Percentiles rank a stretch among this genome's conserved stretches.
Evolutionary conservation across 169 alveolate species (phyloP).

Genomic region (Hepatocystis sp.): DNA sequence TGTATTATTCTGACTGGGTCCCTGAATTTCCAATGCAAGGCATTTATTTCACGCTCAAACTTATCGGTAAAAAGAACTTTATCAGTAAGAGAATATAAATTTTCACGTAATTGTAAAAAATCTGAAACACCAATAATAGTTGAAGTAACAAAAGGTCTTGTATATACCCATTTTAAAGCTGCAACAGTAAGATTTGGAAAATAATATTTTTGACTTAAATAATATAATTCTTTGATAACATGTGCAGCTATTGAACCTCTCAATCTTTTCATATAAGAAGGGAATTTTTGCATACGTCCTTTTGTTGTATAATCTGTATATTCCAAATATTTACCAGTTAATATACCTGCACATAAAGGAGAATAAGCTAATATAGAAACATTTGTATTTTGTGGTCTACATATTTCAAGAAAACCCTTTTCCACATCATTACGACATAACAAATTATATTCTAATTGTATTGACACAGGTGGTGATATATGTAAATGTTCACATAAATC

Average conservation of each 20-base stretch:
- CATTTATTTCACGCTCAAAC: slow-evolving; percentile 87
- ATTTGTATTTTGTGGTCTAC: slow-evolving; percentile 88
- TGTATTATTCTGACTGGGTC: slow-evolving; percentile 87
- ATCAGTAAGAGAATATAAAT: slow-evolving; percentile 82
- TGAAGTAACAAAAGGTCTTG: slow-evolving; percentile 86
- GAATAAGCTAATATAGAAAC: slow-evolving; percentile 82
- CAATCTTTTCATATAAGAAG: slow-evolving; percentile 87
- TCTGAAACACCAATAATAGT: slow-evolving; percentile 88
- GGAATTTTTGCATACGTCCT: slow-evolving; percentile 86
- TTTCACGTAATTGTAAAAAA: slow-evolving; percentile 86
- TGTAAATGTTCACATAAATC: slow-evolving; percentile 78
- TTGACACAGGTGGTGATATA: slow-evolving; percentile 83
- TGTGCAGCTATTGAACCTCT: slow-evolving; percentile 90
- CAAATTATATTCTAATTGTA: slow-evolving; percentile 86
- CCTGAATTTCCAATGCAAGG: slow-evolving; percentile 89
- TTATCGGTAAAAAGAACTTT: slow-evolving; percentile 83
- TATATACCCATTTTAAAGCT: slow-evolving; percentile 87
- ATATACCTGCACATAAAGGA: slow-evolving; percentile 88
- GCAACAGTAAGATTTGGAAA: slow-evolving; percentile 85
- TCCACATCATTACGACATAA: slow-evolving; percentile 88
- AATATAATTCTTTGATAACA: slow-evolving; percentile 84
- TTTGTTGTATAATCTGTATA: slow-evolving; percentile 86
- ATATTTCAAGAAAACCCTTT: slow-evolving; percentile 87
- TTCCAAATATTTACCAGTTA: slow-evolving; percentile 89
- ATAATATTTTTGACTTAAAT: slow-evolving; percentile 81